Evolutionary conservation across 305 asterid genomes (phyloP).

Genomic region (Fraxinus nigra): DNA sequence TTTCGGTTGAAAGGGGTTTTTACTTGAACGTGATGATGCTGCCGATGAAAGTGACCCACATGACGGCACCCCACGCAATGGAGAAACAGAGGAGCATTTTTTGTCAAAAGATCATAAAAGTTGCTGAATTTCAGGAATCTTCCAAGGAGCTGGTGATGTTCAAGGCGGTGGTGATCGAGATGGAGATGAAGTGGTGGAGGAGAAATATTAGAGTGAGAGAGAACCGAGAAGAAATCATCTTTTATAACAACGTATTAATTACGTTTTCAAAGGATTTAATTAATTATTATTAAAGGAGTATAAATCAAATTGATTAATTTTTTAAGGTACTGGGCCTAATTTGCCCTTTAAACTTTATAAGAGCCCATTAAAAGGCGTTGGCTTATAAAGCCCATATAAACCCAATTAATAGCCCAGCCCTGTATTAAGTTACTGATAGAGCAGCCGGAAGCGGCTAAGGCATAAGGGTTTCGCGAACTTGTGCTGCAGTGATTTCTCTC

Average conservation of each 20-base stretch:
- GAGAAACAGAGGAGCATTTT: constrained; percentile 90
- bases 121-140: too few relatives aligned
- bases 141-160: too few relatives aligned
- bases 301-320: too few relatives aligned
- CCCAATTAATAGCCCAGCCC: neutral
- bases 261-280: too few relatives aligned
- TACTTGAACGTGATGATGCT: constrained; percentile 99
- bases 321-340: too few relatives aligned
- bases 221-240: too few relatives aligned
- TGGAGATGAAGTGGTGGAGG: too few relatives aligned
- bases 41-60: constrained; percentile 97
- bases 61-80: constrained; percentile 88
- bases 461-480: neutral
- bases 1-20: constrained; percentile 2
- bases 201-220: too few relatives aligned
- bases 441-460: neutral
- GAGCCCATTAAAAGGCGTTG: neutral
- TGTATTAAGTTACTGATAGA: neutral
- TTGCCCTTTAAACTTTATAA: neutral
- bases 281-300: too few relatives aligned
- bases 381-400: neutral
- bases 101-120: too few relatives aligned
- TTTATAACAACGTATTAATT: too few relatives aligned
- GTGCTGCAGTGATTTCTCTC: neutral
- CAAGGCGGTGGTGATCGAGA: too few relatives aligned